A percentile compares a stretch with the other conserved stretches of the same genome.
phyloP scores from a whole-genome alignment of 192 early-diverging fungal genomes.

The Backusella circina region DNA sequence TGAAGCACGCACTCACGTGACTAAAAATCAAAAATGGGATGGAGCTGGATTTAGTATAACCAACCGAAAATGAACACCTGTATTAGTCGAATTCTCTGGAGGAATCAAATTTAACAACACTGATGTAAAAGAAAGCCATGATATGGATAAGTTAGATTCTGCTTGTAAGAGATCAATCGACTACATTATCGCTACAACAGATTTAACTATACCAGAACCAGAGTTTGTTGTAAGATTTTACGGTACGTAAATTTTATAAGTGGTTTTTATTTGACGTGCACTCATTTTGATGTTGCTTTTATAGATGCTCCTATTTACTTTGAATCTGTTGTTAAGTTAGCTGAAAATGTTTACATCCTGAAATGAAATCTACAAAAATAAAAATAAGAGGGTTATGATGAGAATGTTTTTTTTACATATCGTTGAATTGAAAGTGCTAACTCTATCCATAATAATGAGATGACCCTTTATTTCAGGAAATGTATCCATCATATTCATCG shows the following conservation, averaged over 20 bases:
- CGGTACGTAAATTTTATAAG: neutral
- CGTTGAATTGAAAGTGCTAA: no score
- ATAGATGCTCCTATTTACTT: slow-evolving; percentile 1
- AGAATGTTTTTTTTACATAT: no score
- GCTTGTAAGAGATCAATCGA: neutral
- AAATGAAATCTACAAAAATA: no score
- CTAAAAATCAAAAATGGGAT: neutral
- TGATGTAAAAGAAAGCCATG: neutral
- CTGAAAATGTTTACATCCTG: slow-evolving; percentile 3
- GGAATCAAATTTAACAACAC: neutral
- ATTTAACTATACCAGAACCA: neutral
- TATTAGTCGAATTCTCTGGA: slow-evolving; percentile 5
- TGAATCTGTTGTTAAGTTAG: neutral
- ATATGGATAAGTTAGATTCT: neutral
- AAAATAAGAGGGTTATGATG: no score
- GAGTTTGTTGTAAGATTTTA: neutral
- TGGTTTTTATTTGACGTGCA: neutral
- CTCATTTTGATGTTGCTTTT: slow-evolving; percentile 7
- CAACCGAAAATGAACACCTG: neutral
- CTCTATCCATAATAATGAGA: slow-evolving; percentile 23
- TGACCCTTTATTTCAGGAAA: slow-evolving; percentile 15
- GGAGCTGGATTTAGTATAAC: neutral
- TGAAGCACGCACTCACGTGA: neutral
- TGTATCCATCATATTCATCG: neutral
- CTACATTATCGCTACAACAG: neutral